Evolutionary conservation across 1,139 yeast genomes (phyloP).

Genomic region (Pichia inconspicua): DNA sequence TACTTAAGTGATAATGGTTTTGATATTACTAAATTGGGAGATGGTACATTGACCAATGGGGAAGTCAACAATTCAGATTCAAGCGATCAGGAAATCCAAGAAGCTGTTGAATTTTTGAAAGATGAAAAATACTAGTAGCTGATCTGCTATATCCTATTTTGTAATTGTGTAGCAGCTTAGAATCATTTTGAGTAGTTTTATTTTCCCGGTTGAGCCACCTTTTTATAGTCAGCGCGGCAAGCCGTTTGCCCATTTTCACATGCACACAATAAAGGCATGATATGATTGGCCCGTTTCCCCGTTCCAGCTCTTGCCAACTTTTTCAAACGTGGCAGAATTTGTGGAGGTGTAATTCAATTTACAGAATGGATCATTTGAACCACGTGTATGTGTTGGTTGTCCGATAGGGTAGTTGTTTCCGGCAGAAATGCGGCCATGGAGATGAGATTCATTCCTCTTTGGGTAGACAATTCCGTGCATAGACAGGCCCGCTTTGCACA

Average conservation of each 20-base stretch:
- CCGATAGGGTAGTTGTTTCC: not conserved
- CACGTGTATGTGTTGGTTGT: not conserved
- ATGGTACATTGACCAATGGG: conserved; percentile 19
- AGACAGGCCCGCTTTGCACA: not conserved
- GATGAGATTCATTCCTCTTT: too few relatives aligned
- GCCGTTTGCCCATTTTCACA: not conserved
- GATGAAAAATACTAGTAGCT: not conserved
- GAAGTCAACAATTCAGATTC: not conserved
- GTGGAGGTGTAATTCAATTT: too few relatives aligned
- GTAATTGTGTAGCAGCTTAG: too few relatives aligned
- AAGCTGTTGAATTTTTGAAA: not conserved
- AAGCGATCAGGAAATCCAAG: not conserved
- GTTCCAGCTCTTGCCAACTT: too few relatives aligned
- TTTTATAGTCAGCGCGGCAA: too few relatives aligned
- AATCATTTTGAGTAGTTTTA: too few relatives aligned
- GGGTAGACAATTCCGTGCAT: not conserved
- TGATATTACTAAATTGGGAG: conserved; percentile 46
- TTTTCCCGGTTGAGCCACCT: not conserved
- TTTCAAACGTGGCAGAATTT: too few relatives aligned
- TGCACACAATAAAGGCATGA: not conserved
- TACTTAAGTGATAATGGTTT: conserved; percentile 56
- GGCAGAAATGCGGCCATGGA: not conserved
- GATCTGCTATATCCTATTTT: too few relatives aligned
- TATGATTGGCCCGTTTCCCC: not conserved
- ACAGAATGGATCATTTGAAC: not conserved